These are phyloP conservation scores for Rhododendron henanense DNA, from an alignment of 148 eudicot genomes.

Conservation along the genomic window DNA sequence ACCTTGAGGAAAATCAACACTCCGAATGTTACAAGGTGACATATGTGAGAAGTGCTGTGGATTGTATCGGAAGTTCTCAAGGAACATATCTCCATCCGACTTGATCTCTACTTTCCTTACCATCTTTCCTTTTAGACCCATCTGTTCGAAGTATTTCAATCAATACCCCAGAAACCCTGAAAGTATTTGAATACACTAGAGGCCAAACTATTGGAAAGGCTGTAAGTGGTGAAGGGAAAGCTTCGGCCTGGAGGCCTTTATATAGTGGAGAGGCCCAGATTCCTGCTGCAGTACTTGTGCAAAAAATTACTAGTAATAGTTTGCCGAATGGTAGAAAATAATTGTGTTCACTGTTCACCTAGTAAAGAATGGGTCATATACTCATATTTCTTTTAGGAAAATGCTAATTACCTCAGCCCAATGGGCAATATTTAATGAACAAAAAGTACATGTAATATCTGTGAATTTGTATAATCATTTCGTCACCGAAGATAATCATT, in stretches of 20 bases:
- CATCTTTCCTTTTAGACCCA: constrained; percentile 32
- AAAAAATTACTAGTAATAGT: no score
- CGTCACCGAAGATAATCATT: no score
- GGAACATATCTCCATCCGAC: constrained; percentile 36
- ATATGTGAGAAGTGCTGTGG: constrained; percentile 34
- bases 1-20: constrained; percentile 35
- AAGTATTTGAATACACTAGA: not conserved
- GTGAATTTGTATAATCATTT: no score
- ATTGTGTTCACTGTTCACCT: no score
- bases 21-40: constrained; percentile 31
- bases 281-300: no score
- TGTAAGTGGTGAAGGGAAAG: not conserved
- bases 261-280: no score
- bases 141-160: not conserved
- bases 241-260: not conserved
- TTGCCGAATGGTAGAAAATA: no score
- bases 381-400: no score
- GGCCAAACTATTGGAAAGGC: not conserved
- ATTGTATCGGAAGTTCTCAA: constrained; percentile 26
- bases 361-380: no score
- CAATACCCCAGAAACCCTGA: not conserved
- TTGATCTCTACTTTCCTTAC: constrained; percentile 28
- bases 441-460: no score
- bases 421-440: no score
- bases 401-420: no score